Evolutionary conservation across 2,329 filamentous ascomycete genomes (phyloP).

Genomic region (Trichoderma koningiopsis): DNA sequence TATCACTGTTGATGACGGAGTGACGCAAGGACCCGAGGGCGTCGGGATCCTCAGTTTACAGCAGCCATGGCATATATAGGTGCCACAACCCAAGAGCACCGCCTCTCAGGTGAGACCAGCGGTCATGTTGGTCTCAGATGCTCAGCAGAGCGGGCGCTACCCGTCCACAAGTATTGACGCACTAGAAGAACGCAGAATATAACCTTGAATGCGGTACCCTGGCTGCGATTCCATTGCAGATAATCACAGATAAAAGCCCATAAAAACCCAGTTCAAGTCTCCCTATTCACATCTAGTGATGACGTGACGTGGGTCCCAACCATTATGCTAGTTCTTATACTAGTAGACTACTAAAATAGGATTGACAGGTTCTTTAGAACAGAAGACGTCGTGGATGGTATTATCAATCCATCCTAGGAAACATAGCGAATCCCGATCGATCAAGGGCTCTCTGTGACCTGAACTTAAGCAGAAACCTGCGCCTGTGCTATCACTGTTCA

Average conservation of each 20-base stretch:
- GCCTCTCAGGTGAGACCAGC: constrained; percentile 8
- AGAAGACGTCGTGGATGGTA: too few relatives aligned
- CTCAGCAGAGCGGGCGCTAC: not conserved
- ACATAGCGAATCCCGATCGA: not conserved
- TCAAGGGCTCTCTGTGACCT: not conserved
- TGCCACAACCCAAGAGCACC: not conserved
- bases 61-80: not conserved
- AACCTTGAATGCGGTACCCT: not conserved
- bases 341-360: not conserved
- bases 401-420: too few relatives aligned
- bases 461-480: not conserved
- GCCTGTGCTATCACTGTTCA: not conserved
- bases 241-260: not conserved
- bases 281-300: constrained; percentile 5
- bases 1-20: constrained; percentile 16
- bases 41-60: not conserved
- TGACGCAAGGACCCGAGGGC: constrained; percentile 25
- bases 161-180: not conserved
- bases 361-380: not conserved
- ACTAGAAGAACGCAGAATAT: not conserved
- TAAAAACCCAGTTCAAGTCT: not conserved
- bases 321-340: not conserved
- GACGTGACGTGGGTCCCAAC: constrained; percentile 17
- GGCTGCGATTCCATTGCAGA: not conserved
- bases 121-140: not conserved